phyloP scores from a whole-genome alignment of 129 eudicot genomes.

The Flaveria robusta region DNA sequence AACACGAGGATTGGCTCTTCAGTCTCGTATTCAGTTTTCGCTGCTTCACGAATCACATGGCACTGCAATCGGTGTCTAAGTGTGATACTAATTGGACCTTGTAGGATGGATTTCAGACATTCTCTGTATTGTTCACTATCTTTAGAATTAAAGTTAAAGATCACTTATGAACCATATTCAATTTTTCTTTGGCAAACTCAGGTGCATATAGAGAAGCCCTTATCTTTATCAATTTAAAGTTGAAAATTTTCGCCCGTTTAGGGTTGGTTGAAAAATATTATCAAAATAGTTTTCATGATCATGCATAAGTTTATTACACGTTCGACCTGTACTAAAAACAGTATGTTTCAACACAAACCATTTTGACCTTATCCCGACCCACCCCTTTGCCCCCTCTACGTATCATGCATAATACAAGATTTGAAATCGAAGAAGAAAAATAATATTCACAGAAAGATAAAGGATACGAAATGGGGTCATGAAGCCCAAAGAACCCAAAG shows the following conservation, averaged over 20 bases:
- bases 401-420: conserved; percentile 1
- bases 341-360: neutral
- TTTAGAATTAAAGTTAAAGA: conserved; percentile 51
- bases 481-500: conserved; percentile 94
- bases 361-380: conserved; percentile 11
- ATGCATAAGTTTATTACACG: neutral
- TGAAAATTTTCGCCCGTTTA: neutral
- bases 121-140: conserved; percentile 86
- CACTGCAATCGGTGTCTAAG: conserved; percentile 89
- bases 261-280: neutral
- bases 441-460: conserved; percentile 6
- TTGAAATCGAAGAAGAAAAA: neutral
- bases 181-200: neutral
- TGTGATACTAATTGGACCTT: conserved; percentile 84
- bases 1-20: conserved; percentile 84
- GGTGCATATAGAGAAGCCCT: neutral
- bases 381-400: neutral
- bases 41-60: conserved; percentile 74
- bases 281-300: neutral
- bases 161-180: conserved; percentile 16
- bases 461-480: conserved; percentile 99
- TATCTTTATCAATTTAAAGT: neutral
- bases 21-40: conserved; percentile 64
- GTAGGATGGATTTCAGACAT: conserved; percentile 63
- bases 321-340: neutral